Percentiles rank a stretch among this genome's conserved stretches.
phyloP scores from a whole-genome alignment of 2,329 filamentous ascomycete genomes.

The Xylaria sp. region DNA sequence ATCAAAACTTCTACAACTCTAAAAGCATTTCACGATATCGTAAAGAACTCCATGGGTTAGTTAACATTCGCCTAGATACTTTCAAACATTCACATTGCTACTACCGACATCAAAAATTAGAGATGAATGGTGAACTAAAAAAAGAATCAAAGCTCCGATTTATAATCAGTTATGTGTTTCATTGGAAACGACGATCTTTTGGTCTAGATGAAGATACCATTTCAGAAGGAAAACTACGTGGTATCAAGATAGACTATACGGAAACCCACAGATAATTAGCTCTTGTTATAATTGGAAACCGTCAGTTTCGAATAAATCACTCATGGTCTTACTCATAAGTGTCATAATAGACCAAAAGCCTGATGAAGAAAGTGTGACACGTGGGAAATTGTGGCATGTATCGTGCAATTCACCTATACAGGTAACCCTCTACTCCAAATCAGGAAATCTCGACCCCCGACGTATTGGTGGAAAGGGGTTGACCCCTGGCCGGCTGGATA shows the following conservation, averaged over 20 bases:
- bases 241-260: too few species aligned
- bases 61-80: neutral
- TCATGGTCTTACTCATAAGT: neutral
- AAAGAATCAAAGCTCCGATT: too few species aligned
- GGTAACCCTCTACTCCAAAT: constrained; percentile 1
- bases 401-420: neutral
- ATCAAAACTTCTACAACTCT: neutral
- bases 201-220: too few species aligned
- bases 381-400: neutral
- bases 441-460: neutral
- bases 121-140: too few species aligned
- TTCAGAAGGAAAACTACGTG: too few species aligned
- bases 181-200: too few species aligned
- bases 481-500: neutral
- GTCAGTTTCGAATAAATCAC: too few species aligned
- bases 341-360: neutral
- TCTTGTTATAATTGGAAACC: neutral
- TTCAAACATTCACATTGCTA: neutral
- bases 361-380: neutral
- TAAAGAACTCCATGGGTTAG: neutral
- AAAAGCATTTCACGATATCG: neutral
- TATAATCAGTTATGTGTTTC: too few species aligned
- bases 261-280: neutral
- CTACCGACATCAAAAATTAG: neutral
- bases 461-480: neutral